Evolutionary conservation across 495 filamentous ascomycete species (phyloP), one percentile per base, ranked within the genome.

Genomic region (Pseudoneurospora amorphoporcata): DNA sequence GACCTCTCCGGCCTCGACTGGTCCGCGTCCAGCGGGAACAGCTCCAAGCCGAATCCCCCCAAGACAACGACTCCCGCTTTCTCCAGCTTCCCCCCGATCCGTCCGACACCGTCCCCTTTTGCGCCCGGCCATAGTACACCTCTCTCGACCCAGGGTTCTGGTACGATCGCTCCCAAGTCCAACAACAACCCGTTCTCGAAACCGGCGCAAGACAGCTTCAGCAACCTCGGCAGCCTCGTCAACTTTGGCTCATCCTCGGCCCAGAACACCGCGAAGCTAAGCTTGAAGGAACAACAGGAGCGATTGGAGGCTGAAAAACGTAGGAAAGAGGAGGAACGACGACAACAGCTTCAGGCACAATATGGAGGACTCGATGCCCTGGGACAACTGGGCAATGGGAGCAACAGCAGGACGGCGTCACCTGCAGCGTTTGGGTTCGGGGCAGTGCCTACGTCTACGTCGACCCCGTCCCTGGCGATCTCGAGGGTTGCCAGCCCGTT

Each of bases 251-350:
- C 29, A 65, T 65, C 53, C 53, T 65, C 88, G 14, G 85, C 89
- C n/a, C 91, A 91, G 75, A 77, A 84, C 38, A 85, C 81, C n/a
- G 89, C 87, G 79, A 94, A 90, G 73, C 83, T 97, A 0, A 92
- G 91, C 2, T 86, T 99, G 7, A 87, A 91, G 71, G 93, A 98
- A 79, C 92, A 92, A 72, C 95, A 98, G 80, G 92, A 90, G 82
- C 87, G 87, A 71, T 79, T 97, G 68, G 88, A 92, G 75, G 92
- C 92, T 47, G 91, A 95, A 81, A 94, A 88, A 79, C 86, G 87
- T 6, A 89, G 85, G 76, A 90, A 94, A 76, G 92, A 93, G 70
- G 91, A 89, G 45, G 92, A 94, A 75, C 86, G 88, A 69, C 86
- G 86, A 75, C 89, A 83, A 72, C 88, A 88, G 73, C 86, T 89